These are phyloP conservation scores for Pachysandra terminalis DNA, from an alignment of 164 flowering plant genomes.

Conservation along the genomic window DNA sequence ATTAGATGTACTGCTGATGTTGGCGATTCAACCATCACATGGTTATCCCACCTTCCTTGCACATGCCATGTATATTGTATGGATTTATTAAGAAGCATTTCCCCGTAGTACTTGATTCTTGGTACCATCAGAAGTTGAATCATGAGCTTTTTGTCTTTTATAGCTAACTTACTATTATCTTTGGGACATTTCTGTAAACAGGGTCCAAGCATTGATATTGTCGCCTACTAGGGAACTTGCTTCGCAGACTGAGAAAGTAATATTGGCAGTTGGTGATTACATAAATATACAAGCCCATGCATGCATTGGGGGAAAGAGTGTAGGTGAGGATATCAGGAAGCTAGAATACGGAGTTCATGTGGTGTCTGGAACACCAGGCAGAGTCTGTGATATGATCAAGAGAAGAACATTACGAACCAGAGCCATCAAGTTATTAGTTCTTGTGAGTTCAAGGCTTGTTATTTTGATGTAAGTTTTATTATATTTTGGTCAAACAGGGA, in stretches of 20 bases:
- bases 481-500: background rate
- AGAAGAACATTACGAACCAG: slow-evolving; percentile 88
- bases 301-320: slow-evolving; percentile 94
- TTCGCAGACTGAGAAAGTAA: slow-evolving; percentile 79
- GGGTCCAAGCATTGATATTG: slow-evolving; percentile 95
- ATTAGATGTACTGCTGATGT: no score
- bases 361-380: slow-evolving; percentile 99
- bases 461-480: background rate
- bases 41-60: no score
- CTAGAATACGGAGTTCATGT: slow-evolving; percentile 94
- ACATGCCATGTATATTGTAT: no score
- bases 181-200: slow-evolving; percentile 17
- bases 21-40: no score
- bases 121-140: no score
- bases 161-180: background rate
- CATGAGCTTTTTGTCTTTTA: background rate
- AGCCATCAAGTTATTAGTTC: slow-evolving; percentile 76
- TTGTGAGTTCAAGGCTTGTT: slow-evolving; percentile 44
- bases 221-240: slow-evolving; percentile 98
- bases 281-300: slow-evolving; percentile 87
- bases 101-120: no score
- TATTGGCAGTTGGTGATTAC: slow-evolving; percentile 68
- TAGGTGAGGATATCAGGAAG: slow-evolving; percentile 90
- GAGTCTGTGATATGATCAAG: slow-evolving; percentile 99
- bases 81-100: no score